Evolutionary conservation across 2,329 filamentous ascomycete species (phyloP).

Genomic region (Tolypocladium album): DNA sequence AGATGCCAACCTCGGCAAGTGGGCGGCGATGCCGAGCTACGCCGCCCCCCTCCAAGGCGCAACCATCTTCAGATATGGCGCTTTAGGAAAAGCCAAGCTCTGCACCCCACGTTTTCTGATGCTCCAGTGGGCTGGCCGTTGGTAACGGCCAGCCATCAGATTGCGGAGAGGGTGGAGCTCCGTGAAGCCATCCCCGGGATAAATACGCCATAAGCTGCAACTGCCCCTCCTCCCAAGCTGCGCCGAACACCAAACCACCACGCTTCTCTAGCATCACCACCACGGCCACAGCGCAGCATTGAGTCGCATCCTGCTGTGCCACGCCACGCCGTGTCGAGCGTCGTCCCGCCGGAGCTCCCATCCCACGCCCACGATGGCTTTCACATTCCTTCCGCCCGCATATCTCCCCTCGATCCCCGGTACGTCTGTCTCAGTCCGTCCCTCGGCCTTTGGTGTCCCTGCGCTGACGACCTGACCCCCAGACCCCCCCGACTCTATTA

Average conservation of each 20-base stretch:
- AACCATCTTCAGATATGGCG: too few relatives aligned
- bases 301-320: neutral
- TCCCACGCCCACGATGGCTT: slow-evolving; percentile 32
- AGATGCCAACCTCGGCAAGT: neutral
- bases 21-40: neutral
- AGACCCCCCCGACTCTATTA: slow-evolving; percentile 61
- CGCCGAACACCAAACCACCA: neutral
- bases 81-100: neutral
- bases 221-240: neutral
- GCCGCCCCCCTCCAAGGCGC: neutral
- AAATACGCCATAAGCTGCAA: neutral
- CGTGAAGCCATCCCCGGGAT: too few relatives aligned
- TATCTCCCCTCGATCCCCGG: slow-evolving; percentile 52
- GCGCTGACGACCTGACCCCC: slow-evolving; percentile 3
- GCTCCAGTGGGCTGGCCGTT: neutral
- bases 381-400: slow-evolving; percentile 51
- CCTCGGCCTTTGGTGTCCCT: neutral
- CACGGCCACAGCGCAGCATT: neutral
- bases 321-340: neutral
- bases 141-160: neutral
- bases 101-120: neutral
- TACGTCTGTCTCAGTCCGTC: slow-evolving; percentile 17
- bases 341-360: neutral
- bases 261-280: neutral
- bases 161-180: neutral